Percentiles rank a stretch among this genome's conserved stretches.
Evolutionary conservation across 2,329 filamentous ascomycete genomes (phyloP).

Genomic region (Hirsutella thompsonii): DNA sequence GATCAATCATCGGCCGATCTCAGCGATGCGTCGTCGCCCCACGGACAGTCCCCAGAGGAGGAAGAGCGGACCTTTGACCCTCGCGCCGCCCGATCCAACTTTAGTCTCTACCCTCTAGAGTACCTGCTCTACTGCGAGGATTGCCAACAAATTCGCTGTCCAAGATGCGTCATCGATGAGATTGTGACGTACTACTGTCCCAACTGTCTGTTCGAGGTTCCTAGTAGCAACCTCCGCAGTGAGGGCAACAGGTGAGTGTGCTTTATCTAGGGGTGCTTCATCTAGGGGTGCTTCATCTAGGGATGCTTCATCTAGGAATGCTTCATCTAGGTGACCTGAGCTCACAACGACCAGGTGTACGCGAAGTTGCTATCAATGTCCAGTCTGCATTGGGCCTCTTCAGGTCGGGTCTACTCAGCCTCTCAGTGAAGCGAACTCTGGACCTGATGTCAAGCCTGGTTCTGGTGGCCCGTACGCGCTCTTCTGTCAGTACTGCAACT

Average conservation of each 20-base stretch:
- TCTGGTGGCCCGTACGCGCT: conserved; percentile 55
- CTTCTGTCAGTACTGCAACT: conserved; percentile 82
- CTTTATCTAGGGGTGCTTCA: no score
- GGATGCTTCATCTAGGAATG: neutral
- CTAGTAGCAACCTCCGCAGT: conserved; percentile 79
- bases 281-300: no score
- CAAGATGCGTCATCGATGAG: conserved; percentile 83
- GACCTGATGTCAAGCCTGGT: conserved; percentile 23
- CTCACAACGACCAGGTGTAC: conserved; percentile 52
- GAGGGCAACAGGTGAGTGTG: conserved; percentile 73
- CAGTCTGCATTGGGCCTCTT: conserved; percentile 72
- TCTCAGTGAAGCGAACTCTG: conserved; percentile 28
- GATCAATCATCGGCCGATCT: conserved; percentile 26
- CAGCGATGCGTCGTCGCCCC: conserved; percentile 13
- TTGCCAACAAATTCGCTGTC: conserved; percentile 91
- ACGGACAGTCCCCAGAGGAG: conserved; percentile 38
- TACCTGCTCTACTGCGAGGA: conserved; percentile 95
- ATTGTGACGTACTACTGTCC: conserved; percentile 93
- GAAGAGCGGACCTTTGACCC: conserved; percentile 79
- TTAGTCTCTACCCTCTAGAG: conserved; percentile 84
- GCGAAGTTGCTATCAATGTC: conserved; percentile 91
- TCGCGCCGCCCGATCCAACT: conserved; percentile 71
- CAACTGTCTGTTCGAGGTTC: conserved; percentile 89
- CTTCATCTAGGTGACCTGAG: neutral
- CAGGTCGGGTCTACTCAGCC: conserved; percentile 59